phyloP scores from a whole-genome alignment of 2,329 filamentous ascomycete genomes.

The Colletotrichum lupini region DNA sequence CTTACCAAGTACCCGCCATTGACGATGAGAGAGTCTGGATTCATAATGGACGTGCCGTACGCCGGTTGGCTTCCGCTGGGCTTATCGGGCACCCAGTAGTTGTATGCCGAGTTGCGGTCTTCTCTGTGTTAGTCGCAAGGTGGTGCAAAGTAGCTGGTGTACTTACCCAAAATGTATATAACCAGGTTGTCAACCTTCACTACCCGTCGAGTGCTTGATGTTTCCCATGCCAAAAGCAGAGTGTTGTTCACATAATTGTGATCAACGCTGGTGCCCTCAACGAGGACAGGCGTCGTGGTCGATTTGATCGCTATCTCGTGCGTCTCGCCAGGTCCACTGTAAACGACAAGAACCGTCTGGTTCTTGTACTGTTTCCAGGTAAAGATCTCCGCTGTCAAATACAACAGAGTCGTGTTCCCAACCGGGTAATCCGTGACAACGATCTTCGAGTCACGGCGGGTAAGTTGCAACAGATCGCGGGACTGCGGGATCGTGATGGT shows the following conservation, averaged over 20 bases:
- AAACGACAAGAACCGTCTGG: constrained; percentile 71
- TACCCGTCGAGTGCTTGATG: constrained; percentile 62
- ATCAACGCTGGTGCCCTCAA: constrained; percentile 28
- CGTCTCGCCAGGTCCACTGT: constrained; percentile 69
- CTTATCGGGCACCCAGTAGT: constrained; percentile 74
- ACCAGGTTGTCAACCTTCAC: constrained; percentile 61
- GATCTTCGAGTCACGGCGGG: constrained; percentile 74
- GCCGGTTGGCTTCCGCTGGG: constrained; percentile 45
- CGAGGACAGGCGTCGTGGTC: constrained; percentile 52
- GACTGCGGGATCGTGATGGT: constrained; percentile 67
- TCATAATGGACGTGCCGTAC: constrained; percentile 50
- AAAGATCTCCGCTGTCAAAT: constrained; percentile 77
- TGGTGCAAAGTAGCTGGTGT: not conserved
- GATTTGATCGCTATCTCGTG: constrained; percentile 69
- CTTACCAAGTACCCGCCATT: constrained; percentile 74
- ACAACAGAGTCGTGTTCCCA: constrained; percentile 68
- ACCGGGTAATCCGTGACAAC: constrained; percentile 75
- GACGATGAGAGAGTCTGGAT: constrained; percentile 62
- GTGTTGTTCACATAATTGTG: constrained; percentile 31
- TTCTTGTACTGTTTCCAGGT: constrained; percentile 74
- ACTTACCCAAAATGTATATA: constrained; percentile 64
- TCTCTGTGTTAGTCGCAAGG: constrained; percentile 23
- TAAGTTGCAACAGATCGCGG: constrained; percentile 66
- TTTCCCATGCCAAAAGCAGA: constrained; percentile 56
- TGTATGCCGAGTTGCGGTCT: constrained; percentile 75